Base-by-base conservation (phyloP, 306 rosid species). In the Comarum palustre region DNA sequence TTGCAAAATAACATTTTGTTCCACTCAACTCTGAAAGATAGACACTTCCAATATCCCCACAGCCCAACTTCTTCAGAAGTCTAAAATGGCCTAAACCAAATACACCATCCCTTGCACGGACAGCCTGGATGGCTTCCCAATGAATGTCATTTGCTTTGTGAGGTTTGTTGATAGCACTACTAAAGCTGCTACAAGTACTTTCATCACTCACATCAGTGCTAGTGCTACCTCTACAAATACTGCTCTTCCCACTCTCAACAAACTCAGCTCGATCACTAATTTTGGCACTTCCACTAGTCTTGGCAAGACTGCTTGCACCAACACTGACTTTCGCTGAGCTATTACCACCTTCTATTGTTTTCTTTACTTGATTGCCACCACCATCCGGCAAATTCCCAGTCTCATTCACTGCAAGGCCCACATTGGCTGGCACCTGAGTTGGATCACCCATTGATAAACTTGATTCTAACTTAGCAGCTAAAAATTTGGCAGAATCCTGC, bases 111-210 rank as follows among this genome's bases (percentile, higher is more conserved):
- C 66, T 80, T 38, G 80, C 71, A 39, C 89, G 82, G 41, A 82
- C 84, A 17, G 84, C 89, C 75, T 77, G 89, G 19, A 85, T 85
- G 10, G 89, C 89, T 77, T 82, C 89, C 89, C 89, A 85, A 15
- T 64, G 82, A 8, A 82, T 76, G 69, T 85, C 89, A 45, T 85
- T 82, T 36, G 86, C 86, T 74, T 85, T 85, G 82, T 85, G 89
- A 34, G 89, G 89, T 72, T 85, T 85, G 84, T 77, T 85, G 50
- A 80, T 60, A n/a, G 80, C 68, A 43, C 86, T 79, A 70, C 89
- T 85, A 5, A 85, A 85, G 82, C 86, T 82, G 74, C 89, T 85
- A 72, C 89, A 85, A 54, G 83, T 76, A 74, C 89, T 85, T 67
- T 85, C 89, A 36, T 85, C 89, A 55, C 86, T 85, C 66, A 85